Evolutionary conservation across 208 protist genomes (phyloP), one percentile per base, ranked within the genome.

Genomic region (Trypanosoma mega): DNA sequence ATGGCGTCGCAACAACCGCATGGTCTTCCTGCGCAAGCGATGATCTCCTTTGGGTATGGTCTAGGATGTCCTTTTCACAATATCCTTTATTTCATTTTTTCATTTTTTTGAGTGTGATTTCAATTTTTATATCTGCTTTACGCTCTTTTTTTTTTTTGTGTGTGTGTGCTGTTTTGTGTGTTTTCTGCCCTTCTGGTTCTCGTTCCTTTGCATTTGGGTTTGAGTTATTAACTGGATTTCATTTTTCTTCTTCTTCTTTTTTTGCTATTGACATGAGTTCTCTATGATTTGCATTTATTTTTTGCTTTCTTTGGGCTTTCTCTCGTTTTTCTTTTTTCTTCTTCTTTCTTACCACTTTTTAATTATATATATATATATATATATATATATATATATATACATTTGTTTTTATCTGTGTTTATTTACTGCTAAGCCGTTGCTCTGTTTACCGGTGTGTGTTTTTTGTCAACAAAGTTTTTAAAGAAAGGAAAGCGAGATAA

Each of bases 1-100:
- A 53, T 99, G 98, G 98, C 99, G 99, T 87, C 79, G 97, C 70
- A 90, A 97, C 94, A 99, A 99, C 93, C 97, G 87, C 58, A 79
- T 97, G 57, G 85, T 86, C 31, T 92, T 99, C 76, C 84, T 92
- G 63, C 81, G 88, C 73, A 91, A 93, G 79, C 85, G 87, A n/a
- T n/a, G n/a, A n/a, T n/a, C n/a, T n/a, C n/a, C n/a, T n/a, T 80
- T 94, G 83, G 89, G 46, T 36, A 21, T 23, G 20, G 26, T 26
- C 9, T 18, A 34, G 8, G 41, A 24, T n/a, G 21, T 58, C 48
- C 20, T 64, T 46, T 52, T 18, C n/a, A 36, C 33, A 47, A 16
- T 7, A 51, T 51, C 20, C 9, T n/a, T 54, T 54, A 5, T 49
- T 31, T 64, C 50, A 54, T 36, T 9, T 63, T 26, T 49, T 24